Conservation (phyloP, 768 basidiomycete species). For the Coprinopsis strossmayeri region DNA sequence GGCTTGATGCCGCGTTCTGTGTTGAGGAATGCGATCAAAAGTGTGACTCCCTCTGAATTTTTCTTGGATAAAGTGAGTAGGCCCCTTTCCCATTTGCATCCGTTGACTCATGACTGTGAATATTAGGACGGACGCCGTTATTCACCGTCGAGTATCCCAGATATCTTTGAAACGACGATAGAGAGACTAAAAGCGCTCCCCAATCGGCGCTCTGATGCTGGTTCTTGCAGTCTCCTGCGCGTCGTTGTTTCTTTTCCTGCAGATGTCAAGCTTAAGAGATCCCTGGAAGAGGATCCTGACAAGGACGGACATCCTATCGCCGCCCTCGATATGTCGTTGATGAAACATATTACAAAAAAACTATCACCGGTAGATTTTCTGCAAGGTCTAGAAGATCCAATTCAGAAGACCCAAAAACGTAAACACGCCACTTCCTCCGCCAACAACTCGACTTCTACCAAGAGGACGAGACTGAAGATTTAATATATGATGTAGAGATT, state of each 20-base stretch:
- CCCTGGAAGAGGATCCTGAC: constrained; percentile 32
- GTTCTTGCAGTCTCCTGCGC: constrained; percentile 35
- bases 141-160: constrained; percentile 26
- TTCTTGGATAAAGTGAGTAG: constrained; percentile 32
- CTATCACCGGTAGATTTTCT: constrained; percentile 32
- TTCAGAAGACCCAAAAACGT: constrained; percentile 1
- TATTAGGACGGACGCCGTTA: constrained; percentile 28
- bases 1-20: constrained; percentile 22
- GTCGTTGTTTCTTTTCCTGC: constrained; percentile 37
- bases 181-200: constrained; percentile 25
- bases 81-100: neutral
- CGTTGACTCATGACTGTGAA: neutral
- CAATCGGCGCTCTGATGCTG: constrained; percentile 26
- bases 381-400: constrained; percentile 20
- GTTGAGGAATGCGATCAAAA: constrained; percentile 31
- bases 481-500: neutral
- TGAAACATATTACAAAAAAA: constrained; percentile 31
- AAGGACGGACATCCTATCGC: constrained; percentile 33
- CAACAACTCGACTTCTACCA: neutral
- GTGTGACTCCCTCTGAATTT: constrained; percentile 35
- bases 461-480: constrained; percentile 3
- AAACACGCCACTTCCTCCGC: neutral
- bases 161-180: constrained; percentile 22
- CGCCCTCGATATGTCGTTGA: constrained; percentile 30
- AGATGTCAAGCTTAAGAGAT: constrained; percentile 29